phyloP scores from a whole-genome alignment of 306 rosid genomes.

The Myrica gale region DNA sequence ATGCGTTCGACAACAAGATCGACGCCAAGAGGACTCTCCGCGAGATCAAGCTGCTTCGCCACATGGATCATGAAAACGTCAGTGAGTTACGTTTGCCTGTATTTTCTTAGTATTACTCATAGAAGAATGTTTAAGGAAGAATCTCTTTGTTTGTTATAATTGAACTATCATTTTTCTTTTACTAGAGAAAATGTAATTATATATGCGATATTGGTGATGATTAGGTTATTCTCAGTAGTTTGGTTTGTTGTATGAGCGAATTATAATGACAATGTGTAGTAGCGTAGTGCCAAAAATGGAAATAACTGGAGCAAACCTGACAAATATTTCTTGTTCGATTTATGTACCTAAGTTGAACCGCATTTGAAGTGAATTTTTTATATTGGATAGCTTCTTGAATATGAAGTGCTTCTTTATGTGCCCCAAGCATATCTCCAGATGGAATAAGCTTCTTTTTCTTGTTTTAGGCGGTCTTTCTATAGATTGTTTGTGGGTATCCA shows the following conservation, averaged over 20 bases:
- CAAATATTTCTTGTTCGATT: not conserved
- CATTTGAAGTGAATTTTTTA: not conserved
- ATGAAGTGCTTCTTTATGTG: no score
- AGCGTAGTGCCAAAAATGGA: not conserved
- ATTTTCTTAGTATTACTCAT: no score
- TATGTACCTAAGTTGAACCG: not conserved
- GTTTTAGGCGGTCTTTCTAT: not conserved
- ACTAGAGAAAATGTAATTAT: not conserved
- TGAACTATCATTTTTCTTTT: not conserved
- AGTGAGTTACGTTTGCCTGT: conserved; percentile 33
- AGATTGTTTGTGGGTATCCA: no score
- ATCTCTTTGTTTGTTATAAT: not conserved
- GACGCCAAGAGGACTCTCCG: conserved; percentile 97
- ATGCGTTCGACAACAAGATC: conserved; percentile 91
- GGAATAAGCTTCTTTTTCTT: not conserved
- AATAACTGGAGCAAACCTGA: not conserved
- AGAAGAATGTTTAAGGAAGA: not conserved
- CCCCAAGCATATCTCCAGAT: no score
- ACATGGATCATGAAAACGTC: conserved; percentile 97
- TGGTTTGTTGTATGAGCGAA: not conserved
- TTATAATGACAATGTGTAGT: not conserved
- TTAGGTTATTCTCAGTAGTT: no score
- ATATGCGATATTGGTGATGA: not conserved
- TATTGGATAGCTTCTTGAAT: not conserved
- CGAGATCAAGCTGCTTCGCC: conserved; percentile 96